Percentiles rank a stretch among this genome's conserved stretches.
Evolutionary conservation across 2,329 filamentous ascomycete genomes (phyloP).

Genomic region (Aspergillus amoenus): DNA sequence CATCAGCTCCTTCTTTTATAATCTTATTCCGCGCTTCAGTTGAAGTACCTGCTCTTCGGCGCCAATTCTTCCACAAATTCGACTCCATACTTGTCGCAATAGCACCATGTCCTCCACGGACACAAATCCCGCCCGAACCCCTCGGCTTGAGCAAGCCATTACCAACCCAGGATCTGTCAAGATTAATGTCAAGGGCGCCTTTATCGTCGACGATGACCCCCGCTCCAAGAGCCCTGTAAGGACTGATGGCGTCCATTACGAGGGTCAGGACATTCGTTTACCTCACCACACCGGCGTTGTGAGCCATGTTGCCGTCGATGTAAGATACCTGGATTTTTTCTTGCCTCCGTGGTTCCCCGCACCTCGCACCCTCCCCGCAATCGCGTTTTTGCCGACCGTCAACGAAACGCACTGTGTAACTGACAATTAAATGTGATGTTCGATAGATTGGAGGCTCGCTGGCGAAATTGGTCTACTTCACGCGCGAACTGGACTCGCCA

Average conservation of each 20-base stretch:
- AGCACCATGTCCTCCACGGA: constrained; percentile 34
- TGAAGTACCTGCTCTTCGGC: constrained; percentile 13
- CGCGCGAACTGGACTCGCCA: constrained; percentile 74
- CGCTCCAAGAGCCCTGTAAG: constrained; percentile 51
- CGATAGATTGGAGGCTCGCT: constrained; percentile 89
- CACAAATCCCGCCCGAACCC: constrained; percentile 24
- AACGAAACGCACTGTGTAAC: constrained; percentile 3
- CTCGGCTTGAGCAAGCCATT: constrained; percentile 48
- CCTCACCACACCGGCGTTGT: constrained; percentile 94
- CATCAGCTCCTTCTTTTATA: constrained; percentile 4
- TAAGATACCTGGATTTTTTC: constrained; percentile 50
- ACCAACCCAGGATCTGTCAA: constrained; percentile 68
- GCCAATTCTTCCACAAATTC: constrained; percentile 2
- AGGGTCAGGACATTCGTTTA: constrained; percentile 90
- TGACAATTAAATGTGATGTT: constrained; percentile 7
- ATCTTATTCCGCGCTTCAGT: constrained; percentile 20
- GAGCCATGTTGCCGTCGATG: constrained; percentile 95
- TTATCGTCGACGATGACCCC: constrained; percentile 84
- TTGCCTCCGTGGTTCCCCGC: constrained; percentile 28
- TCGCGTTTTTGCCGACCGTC: constrained; percentile 12
- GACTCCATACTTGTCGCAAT: background rate
- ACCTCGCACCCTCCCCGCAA: constrained; percentile 31
- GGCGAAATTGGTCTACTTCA: constrained; percentile 96
- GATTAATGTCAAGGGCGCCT: constrained; percentile 95
- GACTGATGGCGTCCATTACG: constrained; percentile 61